phyloP scores from a whole-genome alignment of 495 filamentous ascomycete species.

The Penicillium canescens region DNA sequence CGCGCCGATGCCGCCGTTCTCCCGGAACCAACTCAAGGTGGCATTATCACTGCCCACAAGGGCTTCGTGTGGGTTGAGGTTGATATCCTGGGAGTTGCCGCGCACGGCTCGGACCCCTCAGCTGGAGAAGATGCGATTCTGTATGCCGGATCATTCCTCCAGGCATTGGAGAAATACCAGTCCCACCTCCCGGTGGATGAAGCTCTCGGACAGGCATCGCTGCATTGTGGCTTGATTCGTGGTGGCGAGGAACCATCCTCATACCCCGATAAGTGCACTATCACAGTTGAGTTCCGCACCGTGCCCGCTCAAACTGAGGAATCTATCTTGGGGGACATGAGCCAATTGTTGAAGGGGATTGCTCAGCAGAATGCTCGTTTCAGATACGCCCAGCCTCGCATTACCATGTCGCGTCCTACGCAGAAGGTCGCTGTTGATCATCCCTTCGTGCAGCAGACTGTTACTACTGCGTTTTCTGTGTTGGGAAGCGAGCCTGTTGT shows the following conservation, averaged over 20 bases:
- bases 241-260: conserved; percentile 50
- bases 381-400: conserved; percentile 26
- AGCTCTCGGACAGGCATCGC: conserved; percentile 32
- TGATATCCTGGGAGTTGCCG: conserved; percentile 43
- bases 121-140: conserved; percentile 45
- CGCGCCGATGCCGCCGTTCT: conserved; percentile 46
- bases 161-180: conserved; percentile 39
- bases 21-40: conserved; percentile 38
- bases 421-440: conserved; percentile 33
- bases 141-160: conserved; percentile 43
- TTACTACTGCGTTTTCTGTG: conserved; percentile 16
- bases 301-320: conserved; percentile 36
- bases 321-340: conserved; percentile 31
- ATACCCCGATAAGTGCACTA: conserved; percentile 42
- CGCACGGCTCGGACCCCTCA: conserved; percentile 45
- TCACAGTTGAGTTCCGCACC: conserved; percentile 47
- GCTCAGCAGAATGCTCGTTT: conserved; percentile 23
- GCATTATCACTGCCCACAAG: conserved; percentile 43
- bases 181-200: conserved; percentile 30
- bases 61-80: conserved; percentile 51
- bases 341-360: conserved; percentile 19
- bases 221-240: conserved; percentile 46
- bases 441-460: conserved; percentile 31
- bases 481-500: conserved; percentile 18
- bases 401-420: conserved; percentile 35